Conservation (phyloP, 495 filamentous ascomycete genomes). For the Trichoderma reesei region DNA sequence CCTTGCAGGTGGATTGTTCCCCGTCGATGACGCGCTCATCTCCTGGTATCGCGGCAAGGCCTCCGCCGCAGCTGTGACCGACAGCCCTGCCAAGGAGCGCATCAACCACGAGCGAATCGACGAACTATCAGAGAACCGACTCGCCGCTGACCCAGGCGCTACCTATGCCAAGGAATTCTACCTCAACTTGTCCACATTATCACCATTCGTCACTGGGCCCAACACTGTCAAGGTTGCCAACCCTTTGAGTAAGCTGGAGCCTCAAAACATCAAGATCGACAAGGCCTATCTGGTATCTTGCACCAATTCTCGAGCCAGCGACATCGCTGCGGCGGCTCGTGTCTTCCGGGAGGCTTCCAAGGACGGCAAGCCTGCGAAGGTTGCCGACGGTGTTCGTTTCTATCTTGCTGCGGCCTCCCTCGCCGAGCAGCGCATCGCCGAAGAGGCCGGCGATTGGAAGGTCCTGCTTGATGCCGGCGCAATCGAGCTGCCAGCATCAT, state of each 20-base stretch:
- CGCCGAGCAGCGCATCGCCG: constrained; percentile 68
- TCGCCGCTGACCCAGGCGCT: constrained; percentile 66
- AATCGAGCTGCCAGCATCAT: constrained; percentile 62
- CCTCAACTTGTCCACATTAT: constrained; percentile 68
- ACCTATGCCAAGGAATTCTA: constrained; percentile 75
- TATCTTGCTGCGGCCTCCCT: constrained; percentile 86
- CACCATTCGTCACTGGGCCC: constrained; percentile 80
- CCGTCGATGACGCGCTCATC: constrained; percentile 63
- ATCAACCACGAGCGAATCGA: constrained; percentile 66
- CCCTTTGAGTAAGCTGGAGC: constrained; percentile 64
- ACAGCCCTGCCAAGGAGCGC: constrained; percentile 21
- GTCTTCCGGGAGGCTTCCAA: constrained; percentile 74
- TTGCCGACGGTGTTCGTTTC: constrained; percentile 71
- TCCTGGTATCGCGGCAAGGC: constrained; percentile 75
- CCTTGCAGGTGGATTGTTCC: constrained; percentile 42
- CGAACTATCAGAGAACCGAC: constrained; percentile 53
- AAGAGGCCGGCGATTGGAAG: constrained; percentile 84
- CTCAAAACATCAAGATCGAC: constrained; percentile 63
- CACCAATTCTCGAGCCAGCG: constrained; percentile 78
- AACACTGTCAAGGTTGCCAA: constrained; percentile 87
- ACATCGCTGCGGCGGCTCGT: constrained; percentile 70
- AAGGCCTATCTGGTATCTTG: constrained; percentile 88
- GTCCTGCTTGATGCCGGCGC: constrained; percentile 72
- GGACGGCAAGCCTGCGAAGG: constrained; percentile 50
- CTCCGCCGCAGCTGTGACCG: constrained; percentile 47